phyloP scores from a whole-genome alignment of 192 early-diverging fungal genomes.

The Gamsiella multidivaricata region DNA sequence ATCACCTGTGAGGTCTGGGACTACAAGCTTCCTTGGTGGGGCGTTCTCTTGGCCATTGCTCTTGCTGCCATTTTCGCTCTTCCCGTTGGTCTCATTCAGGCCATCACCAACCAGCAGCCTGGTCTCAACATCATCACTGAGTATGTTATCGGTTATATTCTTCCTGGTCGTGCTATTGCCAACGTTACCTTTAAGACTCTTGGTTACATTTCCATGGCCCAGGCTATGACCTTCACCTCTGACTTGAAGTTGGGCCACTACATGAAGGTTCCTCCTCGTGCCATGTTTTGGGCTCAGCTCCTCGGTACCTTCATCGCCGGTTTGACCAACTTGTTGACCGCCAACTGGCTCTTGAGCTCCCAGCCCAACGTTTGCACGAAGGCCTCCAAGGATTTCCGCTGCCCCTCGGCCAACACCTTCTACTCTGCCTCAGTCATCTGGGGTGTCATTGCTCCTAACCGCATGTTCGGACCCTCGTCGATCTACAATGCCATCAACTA shows the following conservation, averaged over 20 bases:
- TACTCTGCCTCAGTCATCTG: slow-evolving; percentile 77
- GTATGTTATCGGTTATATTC: slow-evolving; percentile 66
- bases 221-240: slow-evolving; percentile 75
- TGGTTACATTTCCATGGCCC: slow-evolving; percentile 70
- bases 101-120: slow-evolving; percentile 62
- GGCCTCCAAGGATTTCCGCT: slow-evolving; percentile 53
- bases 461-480: slow-evolving; percentile 66
- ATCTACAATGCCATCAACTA: slow-evolving; percentile 59
- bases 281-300: slow-evolving; percentile 73
- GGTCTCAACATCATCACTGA: slow-evolving; percentile 70
- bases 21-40: slow-evolving; percentile 64
- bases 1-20: slow-evolving; percentile 44
- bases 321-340: slow-evolving; percentile 62
- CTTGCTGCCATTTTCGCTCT: slow-evolving; percentile 57
- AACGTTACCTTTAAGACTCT: slow-evolving; percentile 72
- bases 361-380: slow-evolving; percentile 55
- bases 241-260: slow-evolving; percentile 78
- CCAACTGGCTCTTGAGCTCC: slow-evolving; percentile 56
- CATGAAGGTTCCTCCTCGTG: slow-evolving; percentile 41
- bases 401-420: slow-evolving; percentile 65
- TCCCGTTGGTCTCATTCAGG: slow-evolving; percentile 69
- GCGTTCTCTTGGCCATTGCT: slow-evolving; percentile 55
- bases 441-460: slow-evolving; percentile 78
- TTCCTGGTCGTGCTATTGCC: slow-evolving; percentile 65
- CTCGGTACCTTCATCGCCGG: slow-evolving; percentile 69